Base-by-base conservation (phyloP, 768 basidiomycete genomes). In the Fomitopsis serialis region DNA sequence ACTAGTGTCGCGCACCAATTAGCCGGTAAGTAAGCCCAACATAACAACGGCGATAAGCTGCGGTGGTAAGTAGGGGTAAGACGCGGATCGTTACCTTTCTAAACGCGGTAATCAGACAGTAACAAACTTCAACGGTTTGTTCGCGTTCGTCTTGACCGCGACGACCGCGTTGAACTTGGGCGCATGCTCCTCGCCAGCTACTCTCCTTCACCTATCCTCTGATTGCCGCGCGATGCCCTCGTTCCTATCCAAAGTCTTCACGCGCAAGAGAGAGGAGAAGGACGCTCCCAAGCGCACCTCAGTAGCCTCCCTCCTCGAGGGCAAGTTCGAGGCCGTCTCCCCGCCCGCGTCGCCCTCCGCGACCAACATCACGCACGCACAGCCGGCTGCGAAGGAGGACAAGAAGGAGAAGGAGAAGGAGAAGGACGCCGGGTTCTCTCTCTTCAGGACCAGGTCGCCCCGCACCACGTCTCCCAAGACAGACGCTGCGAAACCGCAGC, bases 181-280 rank as follows among this genome's bases (percentile, higher is more conserved):
- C 48, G 48, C 48, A 49, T 49, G 48, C 34, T 36, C 35, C 48
- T 12, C 36, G 21, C 34, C 48, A 40, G n/a, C 25, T 40, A 36
- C 48, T 40, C 24, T 40, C 48, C 6, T 49, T 40, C 48, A 40
- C 25, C 34, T 12, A 36, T 21, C 24, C 22, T 40, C 35, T 49
- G n/a, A 25, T 35, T 19, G 25, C 29, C 46, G 25, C 46, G 46
- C 43, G 21, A 78, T 78, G 76, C 73, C 85, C 68, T 84, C 84
- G 57, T 87, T 89, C 74, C 69, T 89, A 63, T 81, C 84, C 68
- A 89, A 86, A 65, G 83, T 89, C 61, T 84, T 89, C 62, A 82
- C 82, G 70, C 80, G 87, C 70, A 88, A 81, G 72, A 86, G 78
- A 70, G 84, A 84, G 60, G 80, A 78, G 42, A 77, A 76, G 61